Base-by-base conservation (phyloP, 2,329 filamentous ascomycete species). In the Fusarium aywerte region DNA sequence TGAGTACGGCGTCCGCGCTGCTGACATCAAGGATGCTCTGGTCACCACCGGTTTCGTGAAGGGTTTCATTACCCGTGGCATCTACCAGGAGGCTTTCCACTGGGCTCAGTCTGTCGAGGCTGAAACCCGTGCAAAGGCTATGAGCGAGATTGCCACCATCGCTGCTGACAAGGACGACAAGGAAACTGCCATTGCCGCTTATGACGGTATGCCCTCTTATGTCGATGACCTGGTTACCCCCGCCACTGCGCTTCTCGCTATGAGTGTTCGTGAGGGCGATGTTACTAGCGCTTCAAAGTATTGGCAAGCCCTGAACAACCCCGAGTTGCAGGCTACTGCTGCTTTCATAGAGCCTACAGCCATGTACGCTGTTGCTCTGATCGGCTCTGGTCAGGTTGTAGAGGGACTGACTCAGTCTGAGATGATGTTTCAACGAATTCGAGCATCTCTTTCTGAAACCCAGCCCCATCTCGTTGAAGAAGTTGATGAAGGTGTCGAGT, bases 341-440 rank as follows among this genome's bases (percentile, higher is more conserved):
- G 82, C 88, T 31, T 90, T 96, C 77, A 91, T 97, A 65, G 93
- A 97, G 80, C 92, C 93, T 23, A 91, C 93, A 13, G 88, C 92
- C 58, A 97, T 97, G 93, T 97, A 95, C 74, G 89, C 92, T 15
- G 88, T 97, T 58, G 92, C 93, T 45, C 84, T 98, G 77, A 91
- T 98, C 75, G 91, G 92, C 53, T 92, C 92, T 65, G 93, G 93
- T 39, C 90, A 93, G 73, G 87, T 94, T 47, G 88, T 90, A n/a
- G 92, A 95, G 74, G 96, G 91, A 48, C 80, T 98, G 59, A 82
- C 85, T 13, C 89, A 96, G 76, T 90, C 92, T 11, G 92, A 96
- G 71, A 83, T 89, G 74, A 96, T 97, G 92, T 97, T 97, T 78
- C 84, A 90, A 75, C 89, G 91, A 62, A 93, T 97, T 70, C 90